Evolutionary conservation across 495 filamentous ascomycete genomes (phyloP), one percentile per base, ranked within the genome.

Genomic region (Aspergillus panamensis): DNA sequence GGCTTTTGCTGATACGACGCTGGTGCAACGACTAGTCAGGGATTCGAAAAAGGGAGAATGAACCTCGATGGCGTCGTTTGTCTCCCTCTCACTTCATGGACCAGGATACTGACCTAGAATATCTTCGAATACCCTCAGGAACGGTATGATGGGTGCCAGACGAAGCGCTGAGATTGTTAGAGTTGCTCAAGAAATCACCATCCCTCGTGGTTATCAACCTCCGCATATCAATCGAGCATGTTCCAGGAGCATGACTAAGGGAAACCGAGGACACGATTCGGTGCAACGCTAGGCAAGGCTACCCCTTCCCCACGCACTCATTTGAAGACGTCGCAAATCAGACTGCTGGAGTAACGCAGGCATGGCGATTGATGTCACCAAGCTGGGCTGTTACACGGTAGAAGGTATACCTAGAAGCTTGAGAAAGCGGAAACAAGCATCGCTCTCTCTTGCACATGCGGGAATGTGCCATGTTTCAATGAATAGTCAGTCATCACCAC

Each of bases 301-400:
- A 30, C 48, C 17, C 17, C 42, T 58, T 48, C 20, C 50, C 48
- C 56, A 48, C 19, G 29, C 17, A 17, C 29, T 33, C 40, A 39
- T 58, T 52, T 47, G 20, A 50, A 35, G 50, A 51, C 47, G 40
- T 35, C n/a, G 21, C 31, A 13, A 49, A 39, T 42, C 16, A 30
- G 44, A 32, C 8, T 32, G 29, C 29, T n/a, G 16, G 12, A 31
- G 47, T 49, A 49, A 49, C 47, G 37, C 37, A 52, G 56, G 5
- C n/a, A 20, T 30, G 17, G 13, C 56, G 48, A 47, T 58, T 58
- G 56, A 52, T 58, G 56, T 48, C 48, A 58, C 48, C 13, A 48
- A 51, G 48, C 56, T 16, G 35, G 16, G 29, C 29, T 52, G 49
- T 20, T 39, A 19, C 21, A 29, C 35, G 29, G 16, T 17, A 6